These are phyloP conservation scores for Melaleuca alternifolia DNA, from an alignment of 345 rosid species.

Conservation along the genomic window DNA sequence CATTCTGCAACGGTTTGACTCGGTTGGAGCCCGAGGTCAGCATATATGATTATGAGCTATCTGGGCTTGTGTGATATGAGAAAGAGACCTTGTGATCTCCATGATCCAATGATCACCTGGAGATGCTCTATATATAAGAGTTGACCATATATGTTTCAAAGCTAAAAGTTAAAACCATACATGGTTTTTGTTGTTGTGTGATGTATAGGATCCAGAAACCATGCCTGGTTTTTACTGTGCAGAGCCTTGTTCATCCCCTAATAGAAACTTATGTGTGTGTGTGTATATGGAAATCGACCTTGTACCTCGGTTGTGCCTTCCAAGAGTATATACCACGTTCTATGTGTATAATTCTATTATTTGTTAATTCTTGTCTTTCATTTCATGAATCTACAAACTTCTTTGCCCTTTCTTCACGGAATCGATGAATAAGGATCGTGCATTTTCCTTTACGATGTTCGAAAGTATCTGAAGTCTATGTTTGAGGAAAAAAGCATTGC, in stretches of 20 bases:
- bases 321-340: background rate
- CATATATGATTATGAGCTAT: conserved; percentile 11
- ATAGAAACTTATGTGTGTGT: background rate
- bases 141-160: background rate
- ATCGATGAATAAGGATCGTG: background rate
- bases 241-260: background rate
- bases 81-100: background rate
- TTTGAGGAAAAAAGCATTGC: background rate
- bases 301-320: background rate
- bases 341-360: background rate
- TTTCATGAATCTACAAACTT: background rate
- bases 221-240: conserved; percentile 1
- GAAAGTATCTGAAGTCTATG: background rate
- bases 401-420: background rate
- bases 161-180: background rate
- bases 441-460: background rate
- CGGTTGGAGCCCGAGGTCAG: conserved; percentile 8
- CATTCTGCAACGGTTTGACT: background rate
- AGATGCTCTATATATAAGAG: background rate
- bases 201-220: background rate
- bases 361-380: background rate
- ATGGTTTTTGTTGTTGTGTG: background rate
- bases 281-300: background rate
- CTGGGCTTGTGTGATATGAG: conserved; percentile 3
- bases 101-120: background rate